Evolutionary conservation across 2,329 filamentous ascomycete species (phyloP).

Genomic region (Pseudopyricularia cyperi): DNA sequence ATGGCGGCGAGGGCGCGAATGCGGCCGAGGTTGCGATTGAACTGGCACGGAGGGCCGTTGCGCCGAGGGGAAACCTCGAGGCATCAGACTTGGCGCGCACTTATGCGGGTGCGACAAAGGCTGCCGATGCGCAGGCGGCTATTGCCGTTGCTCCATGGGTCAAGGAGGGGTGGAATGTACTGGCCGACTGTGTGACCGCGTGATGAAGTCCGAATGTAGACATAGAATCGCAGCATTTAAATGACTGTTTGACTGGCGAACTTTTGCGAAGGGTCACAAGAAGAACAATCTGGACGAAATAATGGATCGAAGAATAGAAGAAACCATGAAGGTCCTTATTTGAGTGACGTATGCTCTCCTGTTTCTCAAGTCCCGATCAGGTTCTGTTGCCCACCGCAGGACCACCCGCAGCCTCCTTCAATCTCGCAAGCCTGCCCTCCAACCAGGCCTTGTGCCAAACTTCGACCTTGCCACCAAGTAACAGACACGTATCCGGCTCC

Average conservation of each 20-base stretch:
- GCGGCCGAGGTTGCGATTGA: constrained; percentile 64
- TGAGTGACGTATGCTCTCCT: too few species aligned
- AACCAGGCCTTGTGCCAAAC: constrained; percentile 67
- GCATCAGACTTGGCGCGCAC: constrained; percentile 59
- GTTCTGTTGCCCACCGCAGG: neutral
- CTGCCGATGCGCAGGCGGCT: constrained; percentile 63
- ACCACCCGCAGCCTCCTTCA: constrained; percentile 46
- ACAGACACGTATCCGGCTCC: constrained; percentile 50
- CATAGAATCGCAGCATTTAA: neutral
- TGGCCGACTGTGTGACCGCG: constrained; percentile 26
- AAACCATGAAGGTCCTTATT: too few species aligned
- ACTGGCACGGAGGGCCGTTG: constrained; percentile 62
- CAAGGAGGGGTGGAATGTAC: constrained; percentile 47
- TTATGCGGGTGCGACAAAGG: constrained; percentile 59
- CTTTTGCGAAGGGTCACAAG: too few species aligned
- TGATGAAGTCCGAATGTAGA: neutral
- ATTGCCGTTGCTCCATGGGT: constrained; percentile 76
- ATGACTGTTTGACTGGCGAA: neutral
- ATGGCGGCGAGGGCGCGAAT: neutral
- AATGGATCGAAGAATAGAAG: too few species aligned
- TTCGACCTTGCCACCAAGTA: constrained; percentile 84
- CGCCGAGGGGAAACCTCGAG: constrained; percentile 55
- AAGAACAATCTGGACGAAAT: too few species aligned
- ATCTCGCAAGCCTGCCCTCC: constrained; percentile 52
- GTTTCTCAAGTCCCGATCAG: neutral